These are phyloP conservation scores for Tolypocladium album DNA, from an alignment of 2,329 filamentous ascomycete species.

Conservation along the genomic window DNA sequence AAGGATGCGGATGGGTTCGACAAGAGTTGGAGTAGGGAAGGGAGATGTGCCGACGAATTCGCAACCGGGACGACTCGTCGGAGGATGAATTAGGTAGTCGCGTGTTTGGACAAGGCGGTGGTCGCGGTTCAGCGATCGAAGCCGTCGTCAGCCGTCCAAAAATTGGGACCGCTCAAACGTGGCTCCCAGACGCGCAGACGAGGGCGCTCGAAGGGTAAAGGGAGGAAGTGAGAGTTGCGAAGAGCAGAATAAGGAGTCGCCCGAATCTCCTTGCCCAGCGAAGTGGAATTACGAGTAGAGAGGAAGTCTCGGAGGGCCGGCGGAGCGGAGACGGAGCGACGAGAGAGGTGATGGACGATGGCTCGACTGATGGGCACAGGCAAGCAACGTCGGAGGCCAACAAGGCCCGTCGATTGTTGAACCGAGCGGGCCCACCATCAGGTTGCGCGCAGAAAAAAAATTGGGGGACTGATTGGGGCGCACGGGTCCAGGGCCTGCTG, in stretches of 20 bases:
- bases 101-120: not conserved
- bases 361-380: not conserved
- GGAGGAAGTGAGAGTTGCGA: slow-evolving; percentile 5
- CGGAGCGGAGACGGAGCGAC: not conserved
- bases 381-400: slow-evolving; percentile 10
- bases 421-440: slow-evolving; percentile 21
- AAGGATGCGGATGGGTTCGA: slow-evolving; percentile 6
- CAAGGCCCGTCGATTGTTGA: slow-evolving; percentile 20
- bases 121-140: not conserved
- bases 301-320: not conserved
- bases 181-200: slow-evolving; percentile 4
- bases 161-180: not conserved
- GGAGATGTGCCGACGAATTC: not conserved
- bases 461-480: slow-evolving; percentile 19
- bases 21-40: slow-evolving; percentile 1
- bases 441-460: slow-evolving; percentile 20
- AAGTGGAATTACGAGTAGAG: slow-evolving; percentile 5
- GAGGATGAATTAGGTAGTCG: not conserved
- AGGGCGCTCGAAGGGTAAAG: not conserved
- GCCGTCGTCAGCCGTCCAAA: not conserved
- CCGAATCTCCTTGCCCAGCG: slow-evolving; percentile 13
- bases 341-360: not conserved
- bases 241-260: slow-evolving; percentile 11
- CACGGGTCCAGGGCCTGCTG: not conserved
- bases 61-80: not conserved